Evolutionary conservation across 441 rosid species (phyloP).

Genomic region (Pelargonium citronellum): DNA sequence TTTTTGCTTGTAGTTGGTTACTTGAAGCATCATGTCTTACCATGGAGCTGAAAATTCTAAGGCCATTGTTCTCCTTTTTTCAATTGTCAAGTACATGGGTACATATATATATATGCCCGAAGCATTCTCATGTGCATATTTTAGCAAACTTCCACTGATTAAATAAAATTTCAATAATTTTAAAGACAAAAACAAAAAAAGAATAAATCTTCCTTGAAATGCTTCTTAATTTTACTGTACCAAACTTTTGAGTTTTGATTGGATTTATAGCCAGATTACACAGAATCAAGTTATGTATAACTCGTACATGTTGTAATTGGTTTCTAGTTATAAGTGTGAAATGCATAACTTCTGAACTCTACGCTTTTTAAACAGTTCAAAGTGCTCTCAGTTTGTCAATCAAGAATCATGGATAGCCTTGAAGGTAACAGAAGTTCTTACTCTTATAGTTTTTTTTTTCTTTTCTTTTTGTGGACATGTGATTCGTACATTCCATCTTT

Average conservation of each 20-base stretch:
- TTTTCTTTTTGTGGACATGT: neutral
- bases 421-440: slow-evolving; percentile 44
- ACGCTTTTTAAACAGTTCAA: slow-evolving; percentile 43
- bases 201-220: slow-evolving; percentile 1
- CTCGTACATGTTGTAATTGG: no score
- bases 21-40: no score
- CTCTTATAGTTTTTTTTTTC: neutral
- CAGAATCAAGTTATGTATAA: no score
- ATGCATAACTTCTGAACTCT: slow-evolving; percentile 8
- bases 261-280: neutral
- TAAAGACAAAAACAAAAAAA: neutral
- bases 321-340: neutral
- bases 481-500: neutral
- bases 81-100: no score
- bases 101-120: neutral
- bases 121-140: neutral
- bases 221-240: neutral
- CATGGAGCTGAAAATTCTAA: no score
- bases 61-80: no score
- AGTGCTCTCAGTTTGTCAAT: slow-evolving; percentile 78
- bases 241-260: neutral
- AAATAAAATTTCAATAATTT: no score
- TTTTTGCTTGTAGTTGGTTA: no score
- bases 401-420: slow-evolving; percentile 38
- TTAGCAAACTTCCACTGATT: neutral